Evolutionary conservation across 2,329 filamentous ascomycete species (phyloP).

Genomic region (Endoconidiophora polonica): DNA sequence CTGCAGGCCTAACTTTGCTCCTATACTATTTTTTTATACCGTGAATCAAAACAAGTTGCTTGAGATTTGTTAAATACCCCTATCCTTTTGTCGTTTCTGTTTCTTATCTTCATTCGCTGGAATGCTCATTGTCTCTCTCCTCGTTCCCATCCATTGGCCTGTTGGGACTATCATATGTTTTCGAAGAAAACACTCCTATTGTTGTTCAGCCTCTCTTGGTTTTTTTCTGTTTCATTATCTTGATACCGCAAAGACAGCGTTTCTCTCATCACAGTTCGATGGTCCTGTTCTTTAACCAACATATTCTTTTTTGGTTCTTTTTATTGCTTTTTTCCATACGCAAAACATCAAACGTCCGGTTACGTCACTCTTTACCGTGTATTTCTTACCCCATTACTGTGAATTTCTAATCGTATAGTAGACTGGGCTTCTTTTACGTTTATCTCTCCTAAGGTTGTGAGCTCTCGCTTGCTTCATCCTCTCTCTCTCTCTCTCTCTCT

Average conservation of each 20-base stretch:
- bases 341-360: not conserved
- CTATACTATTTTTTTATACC: not conserved
- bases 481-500: too few species aligned
- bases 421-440: too few species aligned
- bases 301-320: not conserved
- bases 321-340: not conserved
- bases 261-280: not conserved
- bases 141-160: too few species aligned
- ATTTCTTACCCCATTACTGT: too few species aligned
- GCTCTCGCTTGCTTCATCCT: too few species aligned
- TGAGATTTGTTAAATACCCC: not conserved
- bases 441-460: too few species aligned
- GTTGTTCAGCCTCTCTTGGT: not conserved
- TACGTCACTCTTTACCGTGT: not conserved
- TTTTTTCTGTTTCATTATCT: constrained; percentile 5
- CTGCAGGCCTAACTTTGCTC: not conserved
- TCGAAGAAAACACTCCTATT: too few species aligned
- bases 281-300: too few species aligned
- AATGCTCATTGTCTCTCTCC: too few species aligned
- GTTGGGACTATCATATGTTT: too few species aligned
- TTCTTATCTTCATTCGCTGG: too few species aligned
- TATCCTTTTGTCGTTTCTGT: not conserved
- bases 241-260: not conserved
- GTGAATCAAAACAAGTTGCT: not conserved
- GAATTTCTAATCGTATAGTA: too few species aligned